Base-by-base conservation (phyloP, 305 asterid genomes). In the Fraxinus latifolia region DNA sequence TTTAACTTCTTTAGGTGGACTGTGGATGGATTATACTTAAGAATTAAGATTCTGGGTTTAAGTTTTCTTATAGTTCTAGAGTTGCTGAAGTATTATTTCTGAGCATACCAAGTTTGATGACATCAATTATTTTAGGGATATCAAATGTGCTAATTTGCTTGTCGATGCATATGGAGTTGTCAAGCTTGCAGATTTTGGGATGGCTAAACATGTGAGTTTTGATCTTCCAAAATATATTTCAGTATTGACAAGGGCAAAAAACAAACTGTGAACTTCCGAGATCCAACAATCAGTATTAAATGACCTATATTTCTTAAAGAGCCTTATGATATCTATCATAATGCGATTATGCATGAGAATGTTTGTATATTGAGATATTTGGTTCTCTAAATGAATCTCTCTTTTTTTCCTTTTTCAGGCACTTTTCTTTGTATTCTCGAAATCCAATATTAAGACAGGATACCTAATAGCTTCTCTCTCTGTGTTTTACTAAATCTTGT, bases 151-250 rank as follows among this genome's bases (percentile, higher is more conserved):
- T 79, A 95, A 95, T 86, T 88, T 95, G 89, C 98, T 95, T 82
- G 99, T 95, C 65, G 98, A 95, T 90, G 95, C 97, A 25, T 88
- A 87, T 79, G 99, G 98, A 77, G 97, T 94, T 36, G 97, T 95
- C 72, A 95, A 95, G 91, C 98, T 95, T 83, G 99, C 97, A 4
- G 98, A 95, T 83, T 95, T 95, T 85, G 98, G 99, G 87, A 94
- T 93, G 98, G 97, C 98, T 62, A 95, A 95, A 80, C 97, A 94
- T 84, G 99, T 94, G 77, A 90, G 98, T 87, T 87, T 33, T 81
- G 39, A 7, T 67, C 71, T 78, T 71, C 75, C 15, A 32, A 50
- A 53, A 53, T 53, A 53, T 53, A 53, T 50, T 76, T 75, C 70
- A 39, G 74, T 78, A 36, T 62, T 15, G 23, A 53, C 21, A 8